These are phyloP conservation scores for Neofusicoccum ribis DNA, from an alignment of 2,329 filamentous ascomycete genomes.

Conservation along the genomic window DNA sequence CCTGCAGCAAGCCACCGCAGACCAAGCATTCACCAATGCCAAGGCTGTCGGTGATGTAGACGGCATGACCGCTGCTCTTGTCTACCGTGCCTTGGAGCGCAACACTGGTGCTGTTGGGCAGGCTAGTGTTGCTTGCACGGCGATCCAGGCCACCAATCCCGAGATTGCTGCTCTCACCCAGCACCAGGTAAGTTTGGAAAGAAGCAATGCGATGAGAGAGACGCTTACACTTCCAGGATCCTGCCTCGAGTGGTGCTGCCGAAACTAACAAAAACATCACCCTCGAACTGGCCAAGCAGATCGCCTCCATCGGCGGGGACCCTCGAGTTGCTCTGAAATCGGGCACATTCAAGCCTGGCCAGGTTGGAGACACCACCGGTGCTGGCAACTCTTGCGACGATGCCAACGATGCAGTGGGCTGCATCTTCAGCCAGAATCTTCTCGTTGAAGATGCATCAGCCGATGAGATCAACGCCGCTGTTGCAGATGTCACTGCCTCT, in stretches of 20 bases:
- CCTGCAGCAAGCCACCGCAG: conserved; percentile 59
- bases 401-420: conserved; percentile 50
- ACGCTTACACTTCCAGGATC: conserved; percentile 44
- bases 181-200: conserved; percentile 50
- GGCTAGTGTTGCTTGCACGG: conserved; percentile 58
- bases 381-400: conserved; percentile 57
- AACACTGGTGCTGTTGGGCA: conserved; percentile 61
- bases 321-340: conserved; percentile 60
- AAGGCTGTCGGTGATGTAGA: conserved; percentile 54
- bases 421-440: conserved; percentile 56
- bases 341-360: conserved; percentile 61
- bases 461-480: conserved; percentile 54
- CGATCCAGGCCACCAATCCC: conserved; percentile 59
- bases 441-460: conserved; percentile 56
- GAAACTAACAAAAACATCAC: conserved; percentile 62
- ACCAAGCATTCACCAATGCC: conserved; percentile 62
- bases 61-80: conserved; percentile 56
- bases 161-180: conserved; percentile 65
- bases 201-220: no score
- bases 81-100: conserved; percentile 58
- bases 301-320: conserved; percentile 62
- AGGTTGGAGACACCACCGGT: conserved; percentile 52
- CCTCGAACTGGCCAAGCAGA: conserved; percentile 60
- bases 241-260: conserved; percentile 59
- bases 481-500: conserved; percentile 36